Base-by-base conservation (phyloP, 345 rosid species). In the Camelina hispida region DNA sequence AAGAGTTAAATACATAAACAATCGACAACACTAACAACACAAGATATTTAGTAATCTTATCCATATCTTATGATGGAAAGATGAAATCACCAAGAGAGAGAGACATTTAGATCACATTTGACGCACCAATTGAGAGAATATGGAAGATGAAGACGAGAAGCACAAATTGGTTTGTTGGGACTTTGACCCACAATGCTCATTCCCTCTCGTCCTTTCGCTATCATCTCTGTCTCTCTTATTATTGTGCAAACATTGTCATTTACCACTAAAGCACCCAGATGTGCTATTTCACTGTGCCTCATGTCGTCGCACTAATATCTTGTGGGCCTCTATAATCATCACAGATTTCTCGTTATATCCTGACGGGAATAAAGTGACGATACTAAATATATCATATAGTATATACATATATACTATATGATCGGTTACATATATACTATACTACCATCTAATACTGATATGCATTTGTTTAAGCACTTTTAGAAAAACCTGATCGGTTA, bases 241-340 rank as follows among this genome's bases (percentile, higher is more conserved):
- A 74, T 74, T 66, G 72, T 66, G 78, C 60, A 57, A 23, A 66
- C 72, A 66, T 57, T 48, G 72, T 74, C 78, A 74, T 58, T 57
- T 8, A 23, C 78, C 78, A 74, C 72, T 51, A 57, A 66, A 58
- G 3, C 57, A 58, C 2, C 64, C 25, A 44, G 32, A 9, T 44
- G 57, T 64, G 77, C 72, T 66, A 43, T 66, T 74, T 65, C 59
- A 74, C 78, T 74, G 46, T 73, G 23, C n/a, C 47, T 42, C 44
- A 22, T 72, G 60, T 25, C 11, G 8, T 32, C 37, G 62, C 76
- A 72, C 69, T 72, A 28, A 14, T 73, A 43, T 63, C 63, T 54
- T 73, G 63, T 54, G 70, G 63, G 55, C 25, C 54, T 53, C 13
- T 30, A 28, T 30, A 35, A 66, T 66, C 48, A 54, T 63, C 46